phyloP scores from a whole-genome alignment of 1,139 yeast genomes.

The Yamadazyma epiphylla region DNA sequence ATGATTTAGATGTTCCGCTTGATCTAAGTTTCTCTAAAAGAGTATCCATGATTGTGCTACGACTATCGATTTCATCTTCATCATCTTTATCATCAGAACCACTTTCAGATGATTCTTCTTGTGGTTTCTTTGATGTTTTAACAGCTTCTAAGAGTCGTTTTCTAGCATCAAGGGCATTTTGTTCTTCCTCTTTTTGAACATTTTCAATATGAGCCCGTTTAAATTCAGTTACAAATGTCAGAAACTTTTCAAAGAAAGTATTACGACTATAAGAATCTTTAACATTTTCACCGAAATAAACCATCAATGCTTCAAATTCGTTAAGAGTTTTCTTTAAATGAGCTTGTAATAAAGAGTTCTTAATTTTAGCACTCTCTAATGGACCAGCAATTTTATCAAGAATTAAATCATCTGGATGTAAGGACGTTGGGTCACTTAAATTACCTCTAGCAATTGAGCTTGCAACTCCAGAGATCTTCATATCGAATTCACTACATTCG shows the following conservation, averaged over 20 bases:
- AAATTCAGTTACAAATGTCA: constrained; percentile 36
- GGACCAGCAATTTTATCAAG: constrained; percentile 44
- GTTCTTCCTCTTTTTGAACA: constrained; percentile 46
- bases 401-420: constrained; percentile 80
- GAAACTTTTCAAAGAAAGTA: constrained; percentile 36
- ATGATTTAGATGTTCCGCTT: constrained; percentile 20
- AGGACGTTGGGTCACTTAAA: constrained; percentile 57
- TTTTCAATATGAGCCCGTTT: constrained; percentile 46
- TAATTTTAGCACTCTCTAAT: constrained; percentile 60
- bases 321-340: constrained; percentile 53
- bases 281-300: constrained; percentile 79
- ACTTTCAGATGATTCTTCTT: constrained; percentile 4
- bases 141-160: constrained; percentile 31
- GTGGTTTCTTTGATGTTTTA: constrained; percentile 9
- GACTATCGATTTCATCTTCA: constrained; percentile 7
- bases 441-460: constrained; percentile 66
- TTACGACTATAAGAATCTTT: constrained; percentile 46
- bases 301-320: constrained; percentile 62
- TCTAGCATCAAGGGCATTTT: constrained; percentile 35
- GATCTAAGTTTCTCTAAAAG: constrained; percentile 36
- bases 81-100: constrained; percentile 1
- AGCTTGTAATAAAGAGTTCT: constrained; percentile 51
- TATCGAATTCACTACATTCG: constrained; percentile 65
- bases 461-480: constrained; percentile 49
- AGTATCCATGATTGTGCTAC: constrained; percentile 33